A percentile compares a stretch with the other conserved stretches of the same genome.
These are phyloP conservation scores for Rhizopogon sp. DNA, from an alignment of 768 basidiomycete genomes.

Conservation along the genomic window DNA sequence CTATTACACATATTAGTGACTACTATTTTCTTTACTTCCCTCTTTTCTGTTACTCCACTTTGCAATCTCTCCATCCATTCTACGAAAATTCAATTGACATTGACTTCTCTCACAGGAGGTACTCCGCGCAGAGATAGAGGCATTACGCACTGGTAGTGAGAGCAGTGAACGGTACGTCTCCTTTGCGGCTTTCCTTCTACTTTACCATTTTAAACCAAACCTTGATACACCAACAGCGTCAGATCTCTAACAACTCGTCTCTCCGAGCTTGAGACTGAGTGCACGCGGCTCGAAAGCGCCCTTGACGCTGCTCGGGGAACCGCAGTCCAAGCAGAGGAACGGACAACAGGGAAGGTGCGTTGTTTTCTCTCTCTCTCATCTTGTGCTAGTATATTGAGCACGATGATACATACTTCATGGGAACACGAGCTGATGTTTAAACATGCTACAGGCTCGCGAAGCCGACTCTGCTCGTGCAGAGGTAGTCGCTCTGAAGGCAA, in stretches of 20 bases:
- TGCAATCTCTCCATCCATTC: background rate
- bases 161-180: constrained; percentile 59
- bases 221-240: constrained; percentile 40
- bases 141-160: constrained; percentile 75
- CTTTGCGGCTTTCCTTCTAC: background rate
- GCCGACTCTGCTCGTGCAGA: constrained; percentile 32
- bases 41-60: background rate
- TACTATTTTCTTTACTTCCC: background rate
- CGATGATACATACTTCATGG: background rate
- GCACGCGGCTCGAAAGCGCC: constrained; percentile 59
- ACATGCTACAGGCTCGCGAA: background rate
- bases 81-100: background rate
- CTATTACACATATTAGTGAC: background rate
- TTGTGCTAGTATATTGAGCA: background rate
- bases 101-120: constrained; percentile 60
- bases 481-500: constrained; percentile 60
- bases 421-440: background rate
- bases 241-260: constrained; percentile 70
- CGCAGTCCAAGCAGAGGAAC: background rate
- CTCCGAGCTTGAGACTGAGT: constrained; percentile 70
- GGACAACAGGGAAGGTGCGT: background rate
- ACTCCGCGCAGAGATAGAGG: constrained; percentile 93
- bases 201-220: background rate
- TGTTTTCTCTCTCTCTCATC: too few relatives aligned
- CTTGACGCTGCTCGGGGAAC: constrained; percentile 41